phyloP scores from a whole-genome alignment of 352 stramenopile species.

The Phytophthora pistaciae region DNA sequence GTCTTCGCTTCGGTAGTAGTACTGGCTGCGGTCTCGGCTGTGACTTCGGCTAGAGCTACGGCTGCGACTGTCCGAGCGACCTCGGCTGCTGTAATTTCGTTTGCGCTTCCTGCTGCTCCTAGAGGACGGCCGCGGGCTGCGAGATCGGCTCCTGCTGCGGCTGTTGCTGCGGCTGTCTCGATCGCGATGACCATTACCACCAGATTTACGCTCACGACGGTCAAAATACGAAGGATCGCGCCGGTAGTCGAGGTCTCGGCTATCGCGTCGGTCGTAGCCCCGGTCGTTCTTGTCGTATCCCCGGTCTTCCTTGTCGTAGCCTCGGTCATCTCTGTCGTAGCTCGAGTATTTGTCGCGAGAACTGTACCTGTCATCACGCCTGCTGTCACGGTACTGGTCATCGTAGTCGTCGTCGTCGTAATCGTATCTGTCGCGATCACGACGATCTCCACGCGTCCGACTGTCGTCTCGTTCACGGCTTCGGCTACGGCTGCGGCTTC shows the following conservation, averaged over 20 bases:
- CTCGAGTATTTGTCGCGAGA: conserved; percentile 36
- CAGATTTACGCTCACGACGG: conserved; percentile 38
- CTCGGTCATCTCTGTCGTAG: conserved; percentile 40
- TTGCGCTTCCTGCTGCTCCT: conserved; percentile 49
- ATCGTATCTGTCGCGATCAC: conserved; percentile 39
- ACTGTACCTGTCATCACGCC: conserved; percentile 37
- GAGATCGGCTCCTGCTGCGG: conserved; percentile 45
- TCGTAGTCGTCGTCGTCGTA: conserved; percentile 44
- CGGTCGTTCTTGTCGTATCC: conserved; percentile 47
- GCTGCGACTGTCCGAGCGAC: conserved; percentile 46
- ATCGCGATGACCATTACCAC: conserved; percentile 26
- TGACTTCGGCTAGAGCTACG: conserved; percentile 56
- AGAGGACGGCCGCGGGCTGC: conserved; percentile 39
- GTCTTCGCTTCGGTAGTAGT: conserved; percentile 36
- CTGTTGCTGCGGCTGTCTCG: conserved; percentile 48
- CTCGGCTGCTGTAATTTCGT: conserved; percentile 44
- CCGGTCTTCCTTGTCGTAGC: conserved; percentile 50
- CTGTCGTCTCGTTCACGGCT: conserved; percentile 23
- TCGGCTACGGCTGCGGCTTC: conserved; percentile 35
- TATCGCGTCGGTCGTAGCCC: conserved; percentile 38
- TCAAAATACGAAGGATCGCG: conserved; percentile 45
- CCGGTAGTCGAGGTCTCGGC: conserved; percentile 44
- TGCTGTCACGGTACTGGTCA: conserved; percentile 41
- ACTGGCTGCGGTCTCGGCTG: conserved; percentile 39
- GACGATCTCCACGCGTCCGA: conserved; percentile 29